Percentiles rank a stretch among this genome's conserved stretches.
phyloP scores from a whole-genome alignment of 257 asterid genomes.

The Craterostigma plantagineum region DNA sequence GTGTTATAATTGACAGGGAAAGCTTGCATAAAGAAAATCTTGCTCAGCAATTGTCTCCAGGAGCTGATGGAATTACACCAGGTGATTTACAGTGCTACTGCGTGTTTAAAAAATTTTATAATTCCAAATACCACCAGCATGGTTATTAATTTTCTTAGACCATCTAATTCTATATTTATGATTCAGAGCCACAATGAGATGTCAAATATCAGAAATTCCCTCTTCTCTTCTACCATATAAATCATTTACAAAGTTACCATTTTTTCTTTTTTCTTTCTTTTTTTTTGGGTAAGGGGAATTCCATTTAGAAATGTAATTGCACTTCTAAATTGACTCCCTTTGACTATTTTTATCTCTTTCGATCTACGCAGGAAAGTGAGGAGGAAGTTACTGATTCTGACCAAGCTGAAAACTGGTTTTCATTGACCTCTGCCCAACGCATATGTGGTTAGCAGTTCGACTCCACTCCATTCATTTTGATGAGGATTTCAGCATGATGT shows the following conservation, averaged over 20 bases:
- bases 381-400: slow-evolving; percentile 98
- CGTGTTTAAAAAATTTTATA: slow-evolving; percentile 1
- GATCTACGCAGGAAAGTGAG: slow-evolving; percentile 63
- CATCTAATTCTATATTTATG: no score
- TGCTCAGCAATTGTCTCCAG: slow-evolving; percentile 96
- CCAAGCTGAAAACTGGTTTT: slow-evolving; percentile 99
- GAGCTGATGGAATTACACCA: slow-evolving; percentile 99
- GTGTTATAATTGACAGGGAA: slow-evolving; percentile 42
- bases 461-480: background rate
- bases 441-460: slow-evolving; percentile 59
- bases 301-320: slow-evolving; percentile 2
- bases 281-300: no score
- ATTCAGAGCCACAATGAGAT: no score
- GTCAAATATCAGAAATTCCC: no score
- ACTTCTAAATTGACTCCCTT: slow-evolving; percentile 6
- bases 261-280: background rate
- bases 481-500: background rate
- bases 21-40: slow-evolving; percentile 95
- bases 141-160: no score
- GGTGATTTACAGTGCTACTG: slow-evolving; percentile 20
- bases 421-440: slow-evolving; percentile 93
- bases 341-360: slow-evolving; percentile 6
- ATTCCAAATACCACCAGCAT: background rate
- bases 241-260: slow-evolving; percentile 1
- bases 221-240: no score